Evolutionary conservation across 1,284 basidiomycete species (phyloP), one percentile per base, ranked within the genome.

Genomic region (Leucoagaricus sp.): DNA sequence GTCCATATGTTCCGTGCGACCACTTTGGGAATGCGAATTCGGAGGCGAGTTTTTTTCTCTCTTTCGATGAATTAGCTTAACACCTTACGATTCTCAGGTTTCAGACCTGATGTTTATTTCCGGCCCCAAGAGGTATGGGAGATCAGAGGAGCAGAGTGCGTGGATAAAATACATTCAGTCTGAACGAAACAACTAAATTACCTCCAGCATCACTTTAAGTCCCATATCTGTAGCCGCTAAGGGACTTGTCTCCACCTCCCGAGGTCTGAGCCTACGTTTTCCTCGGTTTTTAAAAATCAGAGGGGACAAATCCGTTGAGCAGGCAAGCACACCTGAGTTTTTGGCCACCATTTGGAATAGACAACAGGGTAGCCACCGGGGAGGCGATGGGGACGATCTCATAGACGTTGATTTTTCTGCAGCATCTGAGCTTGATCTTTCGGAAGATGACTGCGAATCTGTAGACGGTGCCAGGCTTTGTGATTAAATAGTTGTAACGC

Each of bases 81-180:
- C 44, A 50, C 58, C 15, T 44, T 40, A 44, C 40, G n/a, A 53
- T 40, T 9, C n/a, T 9, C 62, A 86, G 93, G 87, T 0, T 83
- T 93, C 26, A 78, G 71, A 49, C 95, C 95, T 0, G 84, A 90
- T 60, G 85, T 95, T 3, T 96, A 91, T 79, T 95, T 96, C 71
- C 81, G 82, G 61, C 94, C 95, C 3, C 75, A 76, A 57, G 92
- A 96, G 69, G 91, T 95, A 31, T 96, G 94, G 93, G 93, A 96
- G 73, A 89, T 97, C 58, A 82, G 91, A 21, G 93, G 93, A 17
- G 94, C 95, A 52, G 93, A 96, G 90, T 93, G 65, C 71, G 82
- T 72, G 38, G 49, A 28, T 21, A 45, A 52, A 23, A 19, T 23
- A 25, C 13, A 42, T 12, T 13, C 34, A 19, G 42, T 28, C 28